Base-by-base conservation (phyloP, 176 grass and related monocot species). In the Bolboschoenus planiculmis region DNA sequence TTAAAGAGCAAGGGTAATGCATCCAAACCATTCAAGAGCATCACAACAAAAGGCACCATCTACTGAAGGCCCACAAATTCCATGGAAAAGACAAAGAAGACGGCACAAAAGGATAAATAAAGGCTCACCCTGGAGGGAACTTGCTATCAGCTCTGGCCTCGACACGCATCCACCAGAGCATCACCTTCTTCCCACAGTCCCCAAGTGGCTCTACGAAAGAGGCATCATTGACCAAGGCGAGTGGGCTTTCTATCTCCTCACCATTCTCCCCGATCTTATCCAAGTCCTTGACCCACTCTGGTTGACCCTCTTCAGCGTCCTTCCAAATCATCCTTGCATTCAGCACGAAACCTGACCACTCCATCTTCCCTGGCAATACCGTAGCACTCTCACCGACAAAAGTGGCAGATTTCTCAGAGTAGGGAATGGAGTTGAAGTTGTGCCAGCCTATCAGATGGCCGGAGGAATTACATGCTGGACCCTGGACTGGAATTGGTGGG, bases 251-350 rank as follows among this genome's bases (percentile, higher is more conserved):
- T 20, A 96, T 93, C 81, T 95, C 97, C 72, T 91, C 91, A 3
- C 96, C 92, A 70, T 93, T 92, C 87, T 88, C 91, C 0, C 88
- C 93, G 21, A 93, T 91, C 31, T 91, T 90, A 86, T 99, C 93
- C 68, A 99, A 91, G 85, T 99, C 97, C 84, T 90, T 94, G 11
- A 87, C 84, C 97, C 97, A 99, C n/a, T 96, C 91, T 16, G 97
- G 97, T 80, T 88, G 92, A 54, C 88, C 91, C 34, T 60, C 78
- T 11, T 99, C 88, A 2, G 87, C 77, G 5, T 99, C 93, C 93
- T 99, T 96, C 97, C 97, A 99, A 33, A 99, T 58, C 85, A 99
- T 93, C 35, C 77, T 95, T 0, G 97, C 94, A 75, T 93, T 99
- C 56, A 99, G 42, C 24, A 96, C 91, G 65, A 96, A 99, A 3